Evolutionary conservation across 1,284 basidiomycete species (phyloP).

Genomic region (Baeospora myosura): DNA sequence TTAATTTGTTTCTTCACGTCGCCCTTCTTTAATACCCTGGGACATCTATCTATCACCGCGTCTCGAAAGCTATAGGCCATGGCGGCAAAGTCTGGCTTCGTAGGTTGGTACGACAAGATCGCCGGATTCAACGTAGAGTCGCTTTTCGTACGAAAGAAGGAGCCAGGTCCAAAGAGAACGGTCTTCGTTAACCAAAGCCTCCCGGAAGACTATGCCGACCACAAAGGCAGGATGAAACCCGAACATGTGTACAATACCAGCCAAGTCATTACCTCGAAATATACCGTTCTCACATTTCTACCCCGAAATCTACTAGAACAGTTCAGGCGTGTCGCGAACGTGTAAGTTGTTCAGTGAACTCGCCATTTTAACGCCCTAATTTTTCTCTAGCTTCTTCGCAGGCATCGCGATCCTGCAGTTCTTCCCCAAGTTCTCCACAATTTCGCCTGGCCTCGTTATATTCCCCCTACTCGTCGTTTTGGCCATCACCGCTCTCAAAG

Average conservation of each 20-base stretch:
- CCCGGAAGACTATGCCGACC: conserved; percentile 63
- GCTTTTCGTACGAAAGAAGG: conserved; percentile 49
- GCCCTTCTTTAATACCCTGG: too few species aligned
- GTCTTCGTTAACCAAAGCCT: conserved; percentile 74
- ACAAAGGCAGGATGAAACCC: conserved; percentile 60
- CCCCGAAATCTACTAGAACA: conserved; percentile 87
- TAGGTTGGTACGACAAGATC: conserved; percentile 8
- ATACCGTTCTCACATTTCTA: conserved; percentile 83
- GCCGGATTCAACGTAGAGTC: conserved; percentile 50
- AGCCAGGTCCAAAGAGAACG: conserved; percentile 56
- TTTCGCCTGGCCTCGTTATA: conserved; percentile 88
- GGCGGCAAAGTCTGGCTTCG: neutral
- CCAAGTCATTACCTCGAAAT: conserved; percentile 92
- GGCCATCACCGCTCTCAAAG: conserved; percentile 84
- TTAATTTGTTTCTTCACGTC: too few species aligned
- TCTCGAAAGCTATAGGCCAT: too few species aligned
- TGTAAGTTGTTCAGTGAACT: conserved; percentile 33
- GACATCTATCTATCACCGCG: too few species aligned
- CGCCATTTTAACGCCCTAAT: conserved; percentile 8
- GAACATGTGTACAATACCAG: conserved; percentile 67
- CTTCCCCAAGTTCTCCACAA: conserved; percentile 90
- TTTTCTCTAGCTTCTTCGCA: conserved; percentile 59
- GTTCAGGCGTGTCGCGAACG: conserved; percentile 82
- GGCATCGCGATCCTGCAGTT: conserved; percentile 91
- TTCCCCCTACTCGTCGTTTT: conserved; percentile 87